These are phyloP conservation scores for Thermomucor indicae-seudaticae DNA, from an alignment of 371 early-diverging fungal genomes.

Conservation along the genomic window DNA sequence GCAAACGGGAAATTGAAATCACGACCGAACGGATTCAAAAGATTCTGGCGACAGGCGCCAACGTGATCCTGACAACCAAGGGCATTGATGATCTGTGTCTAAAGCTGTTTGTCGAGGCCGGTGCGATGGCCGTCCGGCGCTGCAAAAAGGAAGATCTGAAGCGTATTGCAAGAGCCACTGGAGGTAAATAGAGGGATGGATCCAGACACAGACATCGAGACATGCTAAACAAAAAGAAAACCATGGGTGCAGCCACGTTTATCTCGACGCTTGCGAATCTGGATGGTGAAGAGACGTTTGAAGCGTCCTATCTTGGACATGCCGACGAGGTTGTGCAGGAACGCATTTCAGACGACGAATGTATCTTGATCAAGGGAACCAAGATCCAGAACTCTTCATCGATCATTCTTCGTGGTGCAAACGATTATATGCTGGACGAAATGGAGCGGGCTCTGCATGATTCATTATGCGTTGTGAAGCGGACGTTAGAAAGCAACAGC, in stretches of 20 bases:
- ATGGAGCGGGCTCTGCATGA: conserved; percentile 99
- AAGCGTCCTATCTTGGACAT: conserved; percentile 85
- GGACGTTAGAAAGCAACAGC: conserved; percentile 95
- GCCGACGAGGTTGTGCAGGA: conserved; percentile 98
- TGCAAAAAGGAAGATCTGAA: conserved; percentile 98
- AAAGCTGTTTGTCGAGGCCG: conserved; percentile 97
- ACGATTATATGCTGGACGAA: conserved; percentile 99
- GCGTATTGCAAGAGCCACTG: conserved; percentile 97
- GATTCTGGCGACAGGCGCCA: conserved; percentile 96
- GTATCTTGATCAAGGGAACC: conserved; percentile 95
- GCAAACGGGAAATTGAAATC: conserved; percentile 95
- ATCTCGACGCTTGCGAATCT: conserved; percentile 97
- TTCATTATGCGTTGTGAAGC: conserved; percentile 96
- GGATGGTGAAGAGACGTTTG: conserved; percentile 97
- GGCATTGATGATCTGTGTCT: conserved; percentile 99
- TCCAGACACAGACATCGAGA: not conserved
- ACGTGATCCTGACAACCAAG: conserved; percentile 98
- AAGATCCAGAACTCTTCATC: conserved; percentile 89
- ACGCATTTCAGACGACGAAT: conserved; percentile 97
- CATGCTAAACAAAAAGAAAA: not conserved
- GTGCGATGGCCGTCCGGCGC: conserved; percentile 91
- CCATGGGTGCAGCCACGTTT: conserved; percentile 70
- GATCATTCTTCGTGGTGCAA: conserved; percentile 98
- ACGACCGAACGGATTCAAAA: conserved; percentile 95
- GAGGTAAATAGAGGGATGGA: conserved; percentile 25